Base-by-base conservation (phyloP, 345 rosid genomes). In the Eucalyptus marginata region DNA sequence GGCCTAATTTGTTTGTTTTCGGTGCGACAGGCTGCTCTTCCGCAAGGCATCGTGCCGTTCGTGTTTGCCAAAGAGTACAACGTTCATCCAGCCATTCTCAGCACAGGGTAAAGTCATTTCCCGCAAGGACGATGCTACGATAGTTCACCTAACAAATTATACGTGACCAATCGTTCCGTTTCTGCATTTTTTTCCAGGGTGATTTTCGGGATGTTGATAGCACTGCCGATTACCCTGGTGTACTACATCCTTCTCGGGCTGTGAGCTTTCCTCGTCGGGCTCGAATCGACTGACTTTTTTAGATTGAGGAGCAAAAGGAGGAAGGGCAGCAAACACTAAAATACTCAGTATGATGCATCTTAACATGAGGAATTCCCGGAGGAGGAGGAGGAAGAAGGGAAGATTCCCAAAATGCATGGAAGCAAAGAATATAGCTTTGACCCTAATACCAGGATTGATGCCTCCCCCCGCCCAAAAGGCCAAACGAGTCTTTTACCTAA, bases 201-300 rank as follows among this genome's bases (percentile, higher is more conserved):
- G 43, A 97, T 97, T 88, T 97, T 97, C 90, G 99, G 99, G 89
- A 96, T 97, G 99, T 91, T 97, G 90, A 94, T 97, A 92, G 99
- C 99, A 5, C 92, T 97, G 90, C 99, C 99, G 15, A 96, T 97
- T 86, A 96, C 99, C 20, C 93, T 97, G 7, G 95, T 96, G 88
- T 97, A 97, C 95, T 97, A 97, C 93, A 94, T 97, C 90, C 89
- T 96, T 86, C 90, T 97, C 89, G 98, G 99, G 88, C 91, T 97
- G 50, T 96, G 93, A 96, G 85, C 47, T 36, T 24, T 43, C 49
- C 46, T 62, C 49, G 83, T 5, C 47, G 7, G 27, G 47, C 27
- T 76, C 47, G 84, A 11, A 20, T 6, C 8, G 29, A 40, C 13
- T 76, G 13, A 76, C 47, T 22, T 68, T 68, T 36, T 76, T 76